Percentiles rank a stretch among this genome's conserved stretches.
These are phyloP conservation scores for Komagataella phaffii DNA, from an alignment of 805 yeast species.

Conservation along the genomic window DNA sequence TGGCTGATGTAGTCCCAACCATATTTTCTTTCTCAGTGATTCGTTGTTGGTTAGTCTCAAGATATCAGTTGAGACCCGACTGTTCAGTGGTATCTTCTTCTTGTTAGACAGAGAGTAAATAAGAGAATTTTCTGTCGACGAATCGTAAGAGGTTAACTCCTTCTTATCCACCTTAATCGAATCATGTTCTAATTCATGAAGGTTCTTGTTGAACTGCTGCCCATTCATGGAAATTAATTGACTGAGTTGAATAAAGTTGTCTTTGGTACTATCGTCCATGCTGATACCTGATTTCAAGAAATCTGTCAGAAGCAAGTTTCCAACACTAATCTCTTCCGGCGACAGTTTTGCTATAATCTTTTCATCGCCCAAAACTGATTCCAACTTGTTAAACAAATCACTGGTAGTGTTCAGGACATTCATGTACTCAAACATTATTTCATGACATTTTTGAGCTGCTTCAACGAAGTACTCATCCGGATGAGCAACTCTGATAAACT, in stretches of 20 bases:
- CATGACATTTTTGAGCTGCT: conserved; percentile 84
- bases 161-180: conserved; percentile 14
- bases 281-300: conserved; percentile 85
- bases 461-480: conserved; percentile 58
- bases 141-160: conserved; percentile 12
- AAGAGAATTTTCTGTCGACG: conserved; percentile 9
- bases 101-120: conserved; percentile 23
- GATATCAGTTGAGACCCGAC: conserved; percentile 51
- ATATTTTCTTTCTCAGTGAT: conserved; percentile 47
- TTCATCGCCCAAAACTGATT: conserved; percentile 32
- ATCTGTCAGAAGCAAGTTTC: conserved; percentile 65
- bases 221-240: conserved; percentile 74
- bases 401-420: conserved; percentile 79
- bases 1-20: conserved; percentile 65
- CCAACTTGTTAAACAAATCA: conserved; percentile 48
- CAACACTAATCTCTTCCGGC: conserved; percentile 73
- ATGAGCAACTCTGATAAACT: conserved; percentile 79
- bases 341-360: conserved; percentile 28
- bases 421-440: conserved; percentile 86
- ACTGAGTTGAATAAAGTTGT: conserved; percentile 63
- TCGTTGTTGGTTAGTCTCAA: conserved; percentile 45
- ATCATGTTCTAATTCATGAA: conserved; percentile 17
- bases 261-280: conserved; percentile 51
- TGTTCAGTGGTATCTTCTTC: conserved; percentile 39
- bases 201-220: conserved; percentile 52